Percentiles rank a stretch among this genome's conserved stretches.
Conservation (phyloP, 768 basidiomycete species). For the Lactarius hatsudake region DNA sequence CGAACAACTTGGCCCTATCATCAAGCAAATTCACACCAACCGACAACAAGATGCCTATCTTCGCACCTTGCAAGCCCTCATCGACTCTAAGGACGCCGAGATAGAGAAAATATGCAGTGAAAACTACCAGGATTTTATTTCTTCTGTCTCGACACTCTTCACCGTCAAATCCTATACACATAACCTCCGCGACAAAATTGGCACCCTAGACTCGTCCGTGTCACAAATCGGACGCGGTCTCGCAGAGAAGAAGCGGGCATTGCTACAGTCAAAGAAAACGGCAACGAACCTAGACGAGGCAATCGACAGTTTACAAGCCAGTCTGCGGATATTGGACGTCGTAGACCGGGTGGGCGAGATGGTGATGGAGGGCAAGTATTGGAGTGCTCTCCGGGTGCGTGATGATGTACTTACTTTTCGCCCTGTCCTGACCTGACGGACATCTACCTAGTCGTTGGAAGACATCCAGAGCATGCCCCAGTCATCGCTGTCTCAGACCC, state of each 20-base stretch:
- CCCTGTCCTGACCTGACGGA: slow-evolving; percentile 27
- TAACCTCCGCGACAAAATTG: slow-evolving; percentile 87
- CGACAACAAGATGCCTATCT: slow-evolving; percentile 89
- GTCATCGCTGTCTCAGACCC: slow-evolving; percentile 86
- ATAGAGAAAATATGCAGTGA: slow-evolving; percentile 95
- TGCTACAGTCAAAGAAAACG: slow-evolving; percentile 89
- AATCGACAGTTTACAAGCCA: slow-evolving; percentile 92
- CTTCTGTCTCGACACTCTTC: slow-evolving; percentile 94
- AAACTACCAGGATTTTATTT: slow-evolving; percentile 98
- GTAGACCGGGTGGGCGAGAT: slow-evolving; percentile 90
- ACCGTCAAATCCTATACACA: slow-evolving; percentile 95
- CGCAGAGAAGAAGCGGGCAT: slow-evolving; percentile 88
- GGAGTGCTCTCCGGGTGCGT: slow-evolving; percentile 92
- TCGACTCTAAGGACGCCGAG: slow-evolving; percentile 92
- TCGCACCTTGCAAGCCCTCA: slow-evolving; percentile 78
- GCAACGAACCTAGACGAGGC: slow-evolving; percentile 94
- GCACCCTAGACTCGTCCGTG: slow-evolving; percentile 83
- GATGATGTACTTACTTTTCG: slow-evolving; percentile 27
- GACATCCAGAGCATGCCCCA: slow-evolving; percentile 91
- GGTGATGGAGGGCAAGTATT: slow-evolving; percentile 91
- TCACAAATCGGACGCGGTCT: slow-evolving; percentile 83
- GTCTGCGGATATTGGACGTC: slow-evolving; percentile 87
- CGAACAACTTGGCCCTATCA: slow-evolving; percentile 91
- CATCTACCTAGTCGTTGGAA: slow-evolving; percentile 80
- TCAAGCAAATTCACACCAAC: slow-evolving; percentile 88